Conservation (phyloP, 108 stramenopile genomes). For the Fragilaria crotonensis region DNA sequence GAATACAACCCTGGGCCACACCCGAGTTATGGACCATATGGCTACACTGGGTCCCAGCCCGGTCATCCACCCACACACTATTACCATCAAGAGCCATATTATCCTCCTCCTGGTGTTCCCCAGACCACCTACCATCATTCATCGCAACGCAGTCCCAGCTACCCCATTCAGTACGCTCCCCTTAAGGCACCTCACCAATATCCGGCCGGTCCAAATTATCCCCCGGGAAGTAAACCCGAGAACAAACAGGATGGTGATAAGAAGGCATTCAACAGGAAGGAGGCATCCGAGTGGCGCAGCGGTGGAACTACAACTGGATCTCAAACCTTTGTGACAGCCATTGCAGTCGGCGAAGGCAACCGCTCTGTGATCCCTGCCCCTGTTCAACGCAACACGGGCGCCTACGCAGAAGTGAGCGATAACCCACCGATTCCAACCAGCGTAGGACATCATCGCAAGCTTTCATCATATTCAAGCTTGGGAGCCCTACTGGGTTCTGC, state of each 20-base stretch:
- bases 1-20: not conserved
- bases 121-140: constrained; percentile 6
- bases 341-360: constrained; percentile 25
- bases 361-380: constrained; percentile 11
- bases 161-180: constrained; percentile 10
- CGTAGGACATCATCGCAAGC: constrained; percentile 9
- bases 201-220: not conserved
- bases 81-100: constrained; percentile 14
- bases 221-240: not conserved
- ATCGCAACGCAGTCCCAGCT: constrained; percentile 7
- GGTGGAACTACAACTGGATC: constrained; percentile 26
- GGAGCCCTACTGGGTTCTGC: constrained; percentile 6
- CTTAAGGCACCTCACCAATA: not conserved
- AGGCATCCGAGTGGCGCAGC: not conserved
- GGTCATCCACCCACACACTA: constrained; percentile 25
- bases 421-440: constrained; percentile 3
- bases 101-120: constrained; percentile 1
- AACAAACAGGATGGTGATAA: not conserved
- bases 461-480: constrained; percentile 4
- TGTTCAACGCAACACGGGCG: not conserved
- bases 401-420: constrained; percentile 1
- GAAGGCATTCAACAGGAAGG: not conserved
- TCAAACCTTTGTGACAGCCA: constrained; percentile 37
- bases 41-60: not conserved
- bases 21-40: not conserved